phyloP scores from a whole-genome alignment of 1,284 basidiomycete species.

The Trichosporon faecale region DNA sequence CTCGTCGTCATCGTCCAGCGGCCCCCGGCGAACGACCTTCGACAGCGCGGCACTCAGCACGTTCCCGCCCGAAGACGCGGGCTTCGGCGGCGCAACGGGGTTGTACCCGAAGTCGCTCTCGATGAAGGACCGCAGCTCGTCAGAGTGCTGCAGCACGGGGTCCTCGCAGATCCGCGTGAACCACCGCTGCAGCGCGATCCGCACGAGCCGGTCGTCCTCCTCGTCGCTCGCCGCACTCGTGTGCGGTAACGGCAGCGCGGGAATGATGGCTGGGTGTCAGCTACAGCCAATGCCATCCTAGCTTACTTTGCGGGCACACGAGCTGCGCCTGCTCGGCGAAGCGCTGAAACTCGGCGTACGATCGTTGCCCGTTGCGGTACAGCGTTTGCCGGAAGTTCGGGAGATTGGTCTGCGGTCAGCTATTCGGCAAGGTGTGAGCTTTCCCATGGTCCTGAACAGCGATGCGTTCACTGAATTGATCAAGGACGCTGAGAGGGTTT shows the following conservation, averaged over 20 bases:
- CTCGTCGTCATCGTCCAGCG: slow-evolving; percentile 59
- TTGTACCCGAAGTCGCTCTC: slow-evolving; percentile 84
- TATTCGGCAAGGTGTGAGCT: no score
- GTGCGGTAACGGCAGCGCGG: slow-evolving; percentile 83
- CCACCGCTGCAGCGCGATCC: slow-evolving; percentile 89
- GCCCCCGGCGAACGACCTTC: slow-evolving; percentile 48
- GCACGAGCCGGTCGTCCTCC: slow-evolving; percentile 87
- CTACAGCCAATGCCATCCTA: not conserved
- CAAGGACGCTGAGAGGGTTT: no score
- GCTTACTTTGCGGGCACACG: slow-evolving; percentile 71
- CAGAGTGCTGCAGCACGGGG: slow-evolving; percentile 75
- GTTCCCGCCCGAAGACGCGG: slow-evolving; percentile 30
- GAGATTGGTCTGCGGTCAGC: slow-evolving; percentile 71
- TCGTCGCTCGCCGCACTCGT: slow-evolving; percentile 92
- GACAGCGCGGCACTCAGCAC: slow-evolving; percentile 48
- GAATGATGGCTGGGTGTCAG: slow-evolving; percentile 63
- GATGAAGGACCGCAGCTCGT: slow-evolving; percentile 85
- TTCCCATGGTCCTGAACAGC: no score
- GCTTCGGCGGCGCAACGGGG: slow-evolving; percentile 59
- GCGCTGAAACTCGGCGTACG: slow-evolving; percentile 85
- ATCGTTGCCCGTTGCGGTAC: slow-evolving; percentile 85
- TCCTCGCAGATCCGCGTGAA: slow-evolving; percentile 84
- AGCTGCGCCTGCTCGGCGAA: slow-evolving; percentile 80
- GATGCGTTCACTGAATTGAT: no score
- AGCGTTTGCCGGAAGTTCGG: slow-evolving; percentile 82